Evolutionary conservation across 305 asterid genomes (phyloP).

Genomic region (Rubia tinctorum): DNA sequence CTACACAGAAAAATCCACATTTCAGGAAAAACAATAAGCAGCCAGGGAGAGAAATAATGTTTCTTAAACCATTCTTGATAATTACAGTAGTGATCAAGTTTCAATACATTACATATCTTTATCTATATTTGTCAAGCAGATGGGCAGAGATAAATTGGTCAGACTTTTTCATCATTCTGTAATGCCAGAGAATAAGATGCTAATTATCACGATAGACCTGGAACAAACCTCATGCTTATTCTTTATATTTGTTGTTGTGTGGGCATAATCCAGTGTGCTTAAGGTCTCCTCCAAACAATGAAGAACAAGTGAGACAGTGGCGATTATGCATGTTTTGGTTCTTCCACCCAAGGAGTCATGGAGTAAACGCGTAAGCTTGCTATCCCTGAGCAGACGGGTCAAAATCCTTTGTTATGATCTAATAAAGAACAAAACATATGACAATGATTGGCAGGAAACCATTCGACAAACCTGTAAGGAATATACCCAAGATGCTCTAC

Average conservation of each 20-base stretch:
- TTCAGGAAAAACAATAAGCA: neutral
- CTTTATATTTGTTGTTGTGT: conserved; percentile 75
- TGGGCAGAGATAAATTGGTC: neutral
- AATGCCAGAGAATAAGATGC: neutral
- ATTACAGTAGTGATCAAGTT: conserved; percentile 10
- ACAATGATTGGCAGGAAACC: conserved; percentile 1
- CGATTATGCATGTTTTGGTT: conserved; percentile 89
- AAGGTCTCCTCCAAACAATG: conserved; percentile 89
- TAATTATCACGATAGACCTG: neutral
- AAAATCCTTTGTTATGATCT: conserved; percentile 5
- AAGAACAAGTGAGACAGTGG: conserved; percentile 92
- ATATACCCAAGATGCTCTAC: conserved; percentile 91
- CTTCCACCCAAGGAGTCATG: conserved; percentile 93
- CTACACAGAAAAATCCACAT: neutral
- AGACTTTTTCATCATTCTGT: neutral
- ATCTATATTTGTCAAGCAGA: neutral
- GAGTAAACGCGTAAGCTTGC: conserved; percentile 86
- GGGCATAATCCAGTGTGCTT: conserved; percentile 89
- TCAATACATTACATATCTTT: neutral
- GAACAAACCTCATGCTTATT: conserved; percentile 79
- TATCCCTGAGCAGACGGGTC: conserved; percentile 50
- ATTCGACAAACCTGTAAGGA: conserved; percentile 62
- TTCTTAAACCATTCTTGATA: neutral
- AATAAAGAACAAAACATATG: neutral
- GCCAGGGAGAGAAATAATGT: neutral